These are phyloP conservation scores for Anthracocystis setariae DNA, from an alignment of 1,284 basidiomycete genomes.

Conservation along the genomic window DNA sequence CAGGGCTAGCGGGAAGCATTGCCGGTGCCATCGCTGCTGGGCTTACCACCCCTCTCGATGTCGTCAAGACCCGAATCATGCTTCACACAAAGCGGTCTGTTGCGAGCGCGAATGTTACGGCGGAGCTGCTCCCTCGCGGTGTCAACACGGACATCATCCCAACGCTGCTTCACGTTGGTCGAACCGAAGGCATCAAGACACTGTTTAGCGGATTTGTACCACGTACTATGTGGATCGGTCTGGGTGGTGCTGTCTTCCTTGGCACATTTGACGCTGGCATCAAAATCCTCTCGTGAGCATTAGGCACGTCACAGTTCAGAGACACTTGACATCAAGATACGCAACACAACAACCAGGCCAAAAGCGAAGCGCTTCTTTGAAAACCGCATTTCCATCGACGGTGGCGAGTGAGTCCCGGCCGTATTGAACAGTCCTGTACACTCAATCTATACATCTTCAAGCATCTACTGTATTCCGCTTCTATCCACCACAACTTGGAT, in stretches of 20 bases:
- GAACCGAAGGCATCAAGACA: constrained; percentile 78
- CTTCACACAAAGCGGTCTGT: constrained; percentile 72
- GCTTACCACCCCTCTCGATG: constrained; percentile 92
- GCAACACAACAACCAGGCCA: no score
- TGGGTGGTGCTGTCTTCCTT: constrained; percentile 95
- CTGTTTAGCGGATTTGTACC: constrained; percentile 90
- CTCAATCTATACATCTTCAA: no score
- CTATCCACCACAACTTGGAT: no score
- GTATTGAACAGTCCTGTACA: no score
- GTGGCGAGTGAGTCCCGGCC: no score
- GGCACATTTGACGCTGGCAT: constrained; percentile 81
- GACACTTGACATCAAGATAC: no score
- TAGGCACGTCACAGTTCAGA: not conserved
- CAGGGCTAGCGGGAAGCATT: constrained; percentile 88
- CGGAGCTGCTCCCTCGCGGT: constrained; percentile 21
- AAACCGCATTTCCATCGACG: no score
- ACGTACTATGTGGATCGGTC: constrained; percentile 92
- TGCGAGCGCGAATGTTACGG: not conserved
- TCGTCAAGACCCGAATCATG: constrained; percentile 97
- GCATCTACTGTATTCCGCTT: no score
- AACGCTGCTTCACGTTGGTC: constrained; percentile 73
- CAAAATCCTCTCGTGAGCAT: constrained; percentile 33
- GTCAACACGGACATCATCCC: constrained; percentile 61
- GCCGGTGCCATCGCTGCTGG: constrained; percentile 91
- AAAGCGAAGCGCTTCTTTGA: no score